A percentile compares a stretch with the other conserved stretches of the same genome.
Conservation (phyloP, 345 rosid species). For the Brassica rapa region DNA sequence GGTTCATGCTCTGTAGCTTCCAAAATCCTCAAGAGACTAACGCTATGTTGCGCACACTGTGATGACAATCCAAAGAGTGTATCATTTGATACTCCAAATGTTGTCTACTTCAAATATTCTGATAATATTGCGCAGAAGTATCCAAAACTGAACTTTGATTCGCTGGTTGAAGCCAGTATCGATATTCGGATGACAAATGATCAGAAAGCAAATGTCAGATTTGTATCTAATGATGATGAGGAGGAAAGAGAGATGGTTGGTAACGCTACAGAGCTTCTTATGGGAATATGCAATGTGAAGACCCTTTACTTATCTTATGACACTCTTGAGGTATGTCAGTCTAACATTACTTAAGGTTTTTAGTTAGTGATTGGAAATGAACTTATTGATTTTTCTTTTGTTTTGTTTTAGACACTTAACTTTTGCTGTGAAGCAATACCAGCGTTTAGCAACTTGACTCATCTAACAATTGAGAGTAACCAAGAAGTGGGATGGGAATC, state of each 20-base stretch:
- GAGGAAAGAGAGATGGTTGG: conserved; percentile 26
- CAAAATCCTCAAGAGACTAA: conserved; percentile 31
- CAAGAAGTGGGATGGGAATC: conserved; percentile 33
- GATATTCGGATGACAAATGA: conserved; percentile 14
- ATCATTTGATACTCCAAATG: conserved; percentile 24
- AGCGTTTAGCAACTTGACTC: conserved; percentile 21
- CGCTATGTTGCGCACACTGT: background rate
- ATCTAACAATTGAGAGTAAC: conserved; percentile 23
- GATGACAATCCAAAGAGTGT: conserved; percentile 23
- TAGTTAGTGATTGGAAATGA: background rate
- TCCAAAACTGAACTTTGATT: conserved; percentile 17
- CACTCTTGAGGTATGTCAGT: conserved; percentile 29
- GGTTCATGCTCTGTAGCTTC: conserved; percentile 23
- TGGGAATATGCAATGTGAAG: conserved; percentile 38
- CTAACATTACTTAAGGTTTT: background rate
- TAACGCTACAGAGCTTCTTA: conserved; percentile 11
- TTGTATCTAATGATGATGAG: background rate
- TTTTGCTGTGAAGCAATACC: conserved; percentile 30
- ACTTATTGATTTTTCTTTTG: background rate
- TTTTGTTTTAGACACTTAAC: conserved; percentile 25
- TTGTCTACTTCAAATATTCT: conserved; percentile 29
- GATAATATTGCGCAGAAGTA: conserved; percentile 20
- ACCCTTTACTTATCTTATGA: conserved; percentile 30
- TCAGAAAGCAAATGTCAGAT: conserved; percentile 22
- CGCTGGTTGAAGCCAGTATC: conserved; percentile 22